Percentiles rank a stretch among this genome's conserved stretches.
These are phyloP conservation scores for Cucurbita pepo DNA, from an alignment of 306 rosid species.

Conservation along the genomic window DNA sequence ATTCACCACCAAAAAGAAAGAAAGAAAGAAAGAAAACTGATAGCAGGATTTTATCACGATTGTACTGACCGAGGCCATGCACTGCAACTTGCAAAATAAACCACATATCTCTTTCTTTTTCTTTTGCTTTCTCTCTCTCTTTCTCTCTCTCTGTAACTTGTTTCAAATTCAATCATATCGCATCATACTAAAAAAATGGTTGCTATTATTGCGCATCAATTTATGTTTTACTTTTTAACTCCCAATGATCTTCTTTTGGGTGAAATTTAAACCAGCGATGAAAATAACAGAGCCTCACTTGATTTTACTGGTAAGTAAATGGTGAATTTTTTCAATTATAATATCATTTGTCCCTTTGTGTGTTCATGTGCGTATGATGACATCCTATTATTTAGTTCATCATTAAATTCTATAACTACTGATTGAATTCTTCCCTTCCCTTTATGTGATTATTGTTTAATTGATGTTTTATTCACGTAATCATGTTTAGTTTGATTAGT, in stretches of 20 bases:
- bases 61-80: constrained; percentile 4
- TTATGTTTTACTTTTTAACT: neutral
- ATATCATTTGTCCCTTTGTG: neutral
- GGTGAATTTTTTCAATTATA: neutral
- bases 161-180: constrained; percentile 4
- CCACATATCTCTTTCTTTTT: neutral
- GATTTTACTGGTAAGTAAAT: neutral
- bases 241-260: neutral
- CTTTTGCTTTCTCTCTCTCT: neutral
- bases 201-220: neutral
- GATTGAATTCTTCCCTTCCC: neutral
- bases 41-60: neutral
- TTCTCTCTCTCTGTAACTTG: neutral
- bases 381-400: neutral
- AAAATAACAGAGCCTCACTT: neutral
- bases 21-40: neutral
- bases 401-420: neutral
- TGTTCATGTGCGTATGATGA: neutral
- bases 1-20: neutral
- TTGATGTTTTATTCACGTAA: too few species aligned
- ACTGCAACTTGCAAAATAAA: constrained; percentile 6
- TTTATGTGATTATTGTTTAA: neutral
- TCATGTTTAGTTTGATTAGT: too few species aligned
- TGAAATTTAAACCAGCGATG: neutral
- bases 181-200: neutral